Evolutionary conservation across 108 stramenopile species (phyloP).

Genomic region (Schizochytrium sp.): DNA sequence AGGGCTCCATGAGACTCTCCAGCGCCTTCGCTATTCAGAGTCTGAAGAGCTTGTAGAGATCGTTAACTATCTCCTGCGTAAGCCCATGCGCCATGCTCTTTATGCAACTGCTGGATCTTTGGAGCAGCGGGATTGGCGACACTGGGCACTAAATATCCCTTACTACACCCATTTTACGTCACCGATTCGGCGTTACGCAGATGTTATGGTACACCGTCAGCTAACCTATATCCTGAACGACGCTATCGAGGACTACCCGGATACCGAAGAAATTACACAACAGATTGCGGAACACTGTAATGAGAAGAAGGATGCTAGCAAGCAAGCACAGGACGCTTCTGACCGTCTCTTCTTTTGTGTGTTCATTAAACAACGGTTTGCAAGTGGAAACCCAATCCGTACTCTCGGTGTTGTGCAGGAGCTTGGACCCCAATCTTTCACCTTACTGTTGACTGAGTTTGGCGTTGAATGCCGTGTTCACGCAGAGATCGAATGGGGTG

Average conservation of each 20-base stretch:
- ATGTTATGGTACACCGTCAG: constrained; percentile 92
- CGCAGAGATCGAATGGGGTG: constrained; percentile 32
- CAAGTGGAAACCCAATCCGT: constrained; percentile 73
- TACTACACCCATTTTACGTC: constrained; percentile 98
- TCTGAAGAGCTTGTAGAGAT: constrained; percentile 83
- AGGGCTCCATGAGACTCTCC: constrained; percentile 84
- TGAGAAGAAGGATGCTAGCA: constrained; percentile 86
- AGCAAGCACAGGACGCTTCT: constrained; percentile 88
- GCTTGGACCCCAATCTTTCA: constrained; percentile 55
- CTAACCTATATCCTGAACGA: constrained; percentile 89
- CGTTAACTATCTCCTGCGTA: constrained; percentile 85
- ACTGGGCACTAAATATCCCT: constrained; percentile 89
- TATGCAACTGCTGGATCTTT: constrained; percentile 88
- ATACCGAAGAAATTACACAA: constrained; percentile 61
- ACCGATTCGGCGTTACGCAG: constrained; percentile 94
- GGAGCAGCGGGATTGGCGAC: background rate
- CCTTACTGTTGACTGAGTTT: constrained; percentile 13
- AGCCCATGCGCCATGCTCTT: constrained; percentile 89
- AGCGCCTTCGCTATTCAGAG: constrained; percentile 68
- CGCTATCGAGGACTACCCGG: constrained; percentile 76
- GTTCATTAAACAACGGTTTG: constrained; percentile 73
- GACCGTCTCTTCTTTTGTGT: constrained; percentile 87
- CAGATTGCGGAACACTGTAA: constrained; percentile 80
- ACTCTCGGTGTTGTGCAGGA: constrained; percentile 57
- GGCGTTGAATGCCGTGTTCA: constrained; percentile 46